Evolutionary conservation across 1,284 basidiomycete genomes (phyloP), one percentile per base, ranked within the genome.

Genomic region (Austroboletus niveus): DNA sequence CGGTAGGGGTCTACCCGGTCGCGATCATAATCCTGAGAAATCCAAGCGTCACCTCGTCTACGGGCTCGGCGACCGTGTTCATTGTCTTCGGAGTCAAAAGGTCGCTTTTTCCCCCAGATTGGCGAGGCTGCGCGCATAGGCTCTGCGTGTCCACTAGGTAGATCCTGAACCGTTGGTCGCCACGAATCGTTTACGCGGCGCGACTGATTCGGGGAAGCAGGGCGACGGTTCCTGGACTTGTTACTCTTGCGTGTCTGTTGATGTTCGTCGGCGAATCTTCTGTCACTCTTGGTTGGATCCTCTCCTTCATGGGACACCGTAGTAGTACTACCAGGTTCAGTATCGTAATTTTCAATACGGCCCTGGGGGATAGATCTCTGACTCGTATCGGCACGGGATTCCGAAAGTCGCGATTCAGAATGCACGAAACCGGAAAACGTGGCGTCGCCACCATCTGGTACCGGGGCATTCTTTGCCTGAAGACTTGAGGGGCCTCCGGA

Each of bases 1-100:
- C 47, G 54, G 35, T 53, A 51, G 1, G 50, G 29, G 11, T 54
- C 64, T 39, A n/a, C 46, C 44, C 47, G 39, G 7, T 53, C 48
- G n/a, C 32, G 49, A 31, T 56, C 54, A 24, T 45, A 46, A 40
- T 63, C 64, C 40, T 35, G 42, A 22, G 63, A 39, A 3, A 35
- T 35, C 62, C 65, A 63, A 36, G 17, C 35, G 47, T 65, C 56
- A 35, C 24, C 48, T 41, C 64, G 57, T 49, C 59, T 69, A 17
- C 65, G 66, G 1, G 43, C 51, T 48, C 63, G 60, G 34, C 53
- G 55, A 32, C 40, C 43, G 42, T 53, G 29, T 11, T 68, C 66
- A 48, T 48, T 48, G 20, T 69, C 56, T 27, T 29, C 40, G 8
- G 48, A 45, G 34, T 65, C 66, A 7, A 34, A 45, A 35, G 57